Evolutionary conservation across 306 rosid species (phyloP).

Genomic region (Begonia fuchsioides): DNA sequence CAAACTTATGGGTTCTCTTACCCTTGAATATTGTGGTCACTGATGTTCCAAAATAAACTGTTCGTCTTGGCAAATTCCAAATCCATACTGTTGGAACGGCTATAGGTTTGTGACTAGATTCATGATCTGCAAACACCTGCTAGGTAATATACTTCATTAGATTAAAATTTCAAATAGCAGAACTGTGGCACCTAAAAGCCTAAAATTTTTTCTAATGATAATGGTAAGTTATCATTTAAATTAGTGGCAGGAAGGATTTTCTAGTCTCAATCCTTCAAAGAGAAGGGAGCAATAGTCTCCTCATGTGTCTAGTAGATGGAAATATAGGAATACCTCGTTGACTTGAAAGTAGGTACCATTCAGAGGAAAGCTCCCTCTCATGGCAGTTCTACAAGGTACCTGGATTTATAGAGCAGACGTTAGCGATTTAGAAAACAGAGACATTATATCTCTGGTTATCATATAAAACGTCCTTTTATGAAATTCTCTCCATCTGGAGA

Average conservation of each 20-base stretch:
- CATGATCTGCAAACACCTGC: slow-evolving; percentile 77
- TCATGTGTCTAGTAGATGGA: neutral
- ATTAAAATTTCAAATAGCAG: neutral
- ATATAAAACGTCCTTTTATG: neutral
- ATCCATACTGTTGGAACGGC: slow-evolving; percentile 65
- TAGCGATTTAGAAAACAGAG: neutral
- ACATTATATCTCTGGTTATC: neutral
- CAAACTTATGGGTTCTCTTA: slow-evolving; percentile 7
- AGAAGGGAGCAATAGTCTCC: too few relatives aligned
- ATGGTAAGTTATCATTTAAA: neutral
- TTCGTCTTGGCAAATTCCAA: slow-evolving; percentile 77
- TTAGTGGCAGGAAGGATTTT: neutral
- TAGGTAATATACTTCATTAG: slow-evolving; percentile 11
- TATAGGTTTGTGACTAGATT: slow-evolving; percentile 50
- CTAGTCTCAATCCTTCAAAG: too few relatives aligned
- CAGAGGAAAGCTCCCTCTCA: slow-evolving; percentile 9
- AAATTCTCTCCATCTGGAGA: neutral
- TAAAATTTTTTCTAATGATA: neutral
- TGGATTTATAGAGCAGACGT: neutral
- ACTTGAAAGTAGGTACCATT: slow-evolving; percentile 9
- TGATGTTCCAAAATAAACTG: slow-evolving; percentile 74
- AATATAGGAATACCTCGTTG: slow-evolving; percentile 4
- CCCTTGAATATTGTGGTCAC: slow-evolving; percentile 63
- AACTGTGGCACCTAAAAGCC: too few relatives aligned
- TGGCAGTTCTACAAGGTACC: slow-evolving; percentile 1